These are phyloP conservation scores for Prorocentrum cordatum DNA, from an alignment of 169 alveolate species.

Conservation along the genomic window DNA sequence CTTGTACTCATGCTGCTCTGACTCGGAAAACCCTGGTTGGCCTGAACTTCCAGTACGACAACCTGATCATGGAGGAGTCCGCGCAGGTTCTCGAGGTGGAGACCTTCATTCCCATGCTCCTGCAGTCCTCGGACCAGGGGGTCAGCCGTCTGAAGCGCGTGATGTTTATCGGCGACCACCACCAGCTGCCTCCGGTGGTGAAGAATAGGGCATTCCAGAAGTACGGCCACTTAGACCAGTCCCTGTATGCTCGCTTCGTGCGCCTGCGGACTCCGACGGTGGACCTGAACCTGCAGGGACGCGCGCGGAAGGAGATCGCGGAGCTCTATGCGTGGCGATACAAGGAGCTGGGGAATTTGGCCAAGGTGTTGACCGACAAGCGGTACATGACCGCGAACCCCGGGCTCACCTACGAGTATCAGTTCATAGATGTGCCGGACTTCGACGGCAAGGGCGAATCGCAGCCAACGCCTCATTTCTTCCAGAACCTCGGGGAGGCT, in stretches of 20 bases:
- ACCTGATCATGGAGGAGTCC: conserved; percentile 84
- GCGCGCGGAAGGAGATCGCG: conserved; percentile 81
- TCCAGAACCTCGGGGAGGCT: conserved; percentile 89
- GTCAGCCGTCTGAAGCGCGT: conserved; percentile 78
- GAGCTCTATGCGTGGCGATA: conserved; percentile 84
- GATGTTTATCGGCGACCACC: conserved; percentile 88
- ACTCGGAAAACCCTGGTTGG: conserved; percentile 59
- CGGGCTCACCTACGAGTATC: conserved; percentile 78
- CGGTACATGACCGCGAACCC: conserved; percentile 65
- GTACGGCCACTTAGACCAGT: conserved; percentile 81
- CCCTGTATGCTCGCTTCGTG: conserved; percentile 79
- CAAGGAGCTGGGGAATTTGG: conserved; percentile 73
- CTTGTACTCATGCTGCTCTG: conserved; percentile 93
- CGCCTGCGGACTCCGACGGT: conserved; percentile 81
- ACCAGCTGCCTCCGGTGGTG: conserved; percentile 89
- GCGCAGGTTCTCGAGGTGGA: conserved; percentile 85
- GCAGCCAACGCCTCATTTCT: conserved; percentile 84
- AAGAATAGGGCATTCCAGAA: conserved; percentile 79
- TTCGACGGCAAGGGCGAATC: conserved; percentile 80
- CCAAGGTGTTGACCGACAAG: conserved; percentile 63
- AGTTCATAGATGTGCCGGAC: conserved; percentile 80
- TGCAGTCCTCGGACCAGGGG: conserved; percentile 75
- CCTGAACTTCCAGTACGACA: conserved; percentile 78
- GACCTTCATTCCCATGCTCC: conserved; percentile 85
- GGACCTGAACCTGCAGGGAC: conserved; percentile 82